Percentiles rank a stretch among this genome's conserved stretches.
These are phyloP conservation scores for Aspergillus sp. DNA, from an alignment of 2,329 filamentous ascomycete species.

Conservation along the genomic window DNA sequence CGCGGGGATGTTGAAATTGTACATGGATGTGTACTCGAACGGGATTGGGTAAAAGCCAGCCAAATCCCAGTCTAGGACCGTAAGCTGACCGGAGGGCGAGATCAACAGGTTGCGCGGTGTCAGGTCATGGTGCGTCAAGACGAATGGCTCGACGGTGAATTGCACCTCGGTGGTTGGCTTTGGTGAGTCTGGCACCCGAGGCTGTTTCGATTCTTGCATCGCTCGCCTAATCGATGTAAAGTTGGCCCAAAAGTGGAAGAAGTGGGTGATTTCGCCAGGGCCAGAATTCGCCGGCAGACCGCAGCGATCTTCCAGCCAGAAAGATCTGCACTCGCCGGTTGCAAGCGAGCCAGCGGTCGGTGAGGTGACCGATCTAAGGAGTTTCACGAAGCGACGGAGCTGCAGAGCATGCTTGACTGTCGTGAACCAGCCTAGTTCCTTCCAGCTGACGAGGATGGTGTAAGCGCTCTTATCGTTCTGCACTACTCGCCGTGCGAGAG, in stretches of 20 bases:
- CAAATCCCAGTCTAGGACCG: conserved; percentile 24
- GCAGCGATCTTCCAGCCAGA: conserved; percentile 31
- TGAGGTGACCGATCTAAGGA: conserved; percentile 27
- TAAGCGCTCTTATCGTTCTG: conserved; percentile 10
- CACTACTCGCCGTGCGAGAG: conserved; percentile 22
- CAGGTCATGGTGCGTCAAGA: conserved; percentile 28
- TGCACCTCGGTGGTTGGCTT: background rate
- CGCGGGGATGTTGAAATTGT: conserved; percentile 22
- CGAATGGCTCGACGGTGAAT: conserved; percentile 15
- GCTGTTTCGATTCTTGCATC: conserved; percentile 16
- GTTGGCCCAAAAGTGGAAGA: conserved; percentile 29
- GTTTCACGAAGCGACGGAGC: conserved; percentile 25
- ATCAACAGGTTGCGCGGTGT: conserved; percentile 26
- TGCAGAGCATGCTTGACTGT: conserved; percentile 27
- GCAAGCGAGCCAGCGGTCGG: conserved; percentile 26
- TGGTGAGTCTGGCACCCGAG: too few species aligned
- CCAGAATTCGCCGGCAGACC: conserved; percentile 24
- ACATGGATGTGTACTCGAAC: conserved; percentile 26
- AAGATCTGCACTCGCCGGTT: conserved; percentile 20
- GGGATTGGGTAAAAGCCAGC: conserved; percentile 23
- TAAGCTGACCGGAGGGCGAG: conserved; percentile 21
- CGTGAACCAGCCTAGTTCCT: conserved; percentile 24
- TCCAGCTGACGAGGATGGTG: conserved; percentile 26
- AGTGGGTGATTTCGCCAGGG: conserved; percentile 21
- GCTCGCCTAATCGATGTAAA: conserved; percentile 21